Base-by-base conservation (phyloP, 345 rosid genomes). In the Diplotaxis tenuifolia region DNA sequence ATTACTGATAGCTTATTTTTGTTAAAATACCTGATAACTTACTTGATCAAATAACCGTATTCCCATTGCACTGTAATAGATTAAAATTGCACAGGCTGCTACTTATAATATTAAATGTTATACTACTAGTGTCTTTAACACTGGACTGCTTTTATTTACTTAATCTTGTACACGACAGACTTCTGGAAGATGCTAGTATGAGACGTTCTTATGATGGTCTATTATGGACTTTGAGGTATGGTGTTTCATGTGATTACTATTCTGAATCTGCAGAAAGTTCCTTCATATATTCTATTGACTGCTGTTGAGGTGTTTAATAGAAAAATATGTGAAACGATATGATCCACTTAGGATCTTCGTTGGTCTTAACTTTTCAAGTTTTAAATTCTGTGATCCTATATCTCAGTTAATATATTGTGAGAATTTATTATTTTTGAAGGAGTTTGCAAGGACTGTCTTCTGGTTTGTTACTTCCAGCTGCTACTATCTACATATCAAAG, bases 161-260 rank as follows among this genome's bases (percentile, higher is more conserved):
- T 23, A 64, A 57, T 72, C 50, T 67, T 66, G 36, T 22, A 62
- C 73, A 40, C 70, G 77, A 71, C 89, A 94, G 98, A 79, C 85
- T 94, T 74, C 40, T 91, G 85, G 86, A 84, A 76, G 95, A 88
- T 81, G 90, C 97, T 69, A 87, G 78, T 80, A 81, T 72, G 79
- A 81, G 80, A 76, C 92, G 84, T 78, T 75, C 86, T 21, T 94
- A 88, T 80, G 97, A 87, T 84, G 89, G 97, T 68, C 78, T 94
- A 56, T 81, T 91, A 11, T 94, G 98, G 98, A 91, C 90, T 73
- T 80, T 94, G 84, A 72, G 97, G 98, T 94, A 86, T 66, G 69
- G 59, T 63, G 53, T 47, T 25, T 47, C 53, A 47, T 62, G 25
- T 59, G 62, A 60, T 58, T 36, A 62, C 50, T 76, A 28, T 69